Evolutionary conservation across 2,329 filamentous ascomycete genomes (phyloP), one percentile per base, ranked within the genome.

Genomic region (Talaromyces verruculosus): DNA sequence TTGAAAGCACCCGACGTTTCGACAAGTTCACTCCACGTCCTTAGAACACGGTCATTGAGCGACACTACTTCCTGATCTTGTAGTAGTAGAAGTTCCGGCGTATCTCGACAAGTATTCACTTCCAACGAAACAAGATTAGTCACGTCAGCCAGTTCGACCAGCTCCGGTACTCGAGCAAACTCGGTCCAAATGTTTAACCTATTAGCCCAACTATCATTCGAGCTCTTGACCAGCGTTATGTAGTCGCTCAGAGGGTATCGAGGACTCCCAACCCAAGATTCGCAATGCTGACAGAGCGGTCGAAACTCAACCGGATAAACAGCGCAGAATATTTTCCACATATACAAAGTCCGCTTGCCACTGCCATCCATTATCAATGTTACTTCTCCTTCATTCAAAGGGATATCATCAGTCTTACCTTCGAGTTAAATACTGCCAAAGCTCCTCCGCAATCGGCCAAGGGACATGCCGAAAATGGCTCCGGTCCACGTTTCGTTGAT

Each of bases 251-350:
- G 65, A 1, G 75, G 68, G 69, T 77, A 69, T 58, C 66, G 68
- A 10, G 76, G 76, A 3, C 66, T 65, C 8, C 67, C 68, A 25
- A 78, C 72, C n/a, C 71, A 72, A 61, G 79, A 69, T 5, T 67
- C 69, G 57, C 77, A 78, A 30, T 75, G 70, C 15, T 71, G 71
- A 5, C 70, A 64, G 19, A 73, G 25, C 22, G 71, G 37, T 7
- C 67, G 68, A 45, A 82, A 80, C 41, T 79, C 68, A 8, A 61
- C 45, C 8, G 77, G 75, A 69, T 81, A 82, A 19, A 68, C 71
- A 4, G 70, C 74, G 17, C 75, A 74, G 61, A 81, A 74, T n/a
- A 80, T 70, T 47, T 78, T 80, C 80, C 80, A 82, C 69, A 79
- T 77, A 62, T 80, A 72, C 33, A 81, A 69, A 25, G 78, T 82